Percentiles rank a stretch among this genome's conserved stretches.
phyloP scores from a whole-genome alignment of 164 flowering plant species.

The Cinnamomum micranthum region DNA sequence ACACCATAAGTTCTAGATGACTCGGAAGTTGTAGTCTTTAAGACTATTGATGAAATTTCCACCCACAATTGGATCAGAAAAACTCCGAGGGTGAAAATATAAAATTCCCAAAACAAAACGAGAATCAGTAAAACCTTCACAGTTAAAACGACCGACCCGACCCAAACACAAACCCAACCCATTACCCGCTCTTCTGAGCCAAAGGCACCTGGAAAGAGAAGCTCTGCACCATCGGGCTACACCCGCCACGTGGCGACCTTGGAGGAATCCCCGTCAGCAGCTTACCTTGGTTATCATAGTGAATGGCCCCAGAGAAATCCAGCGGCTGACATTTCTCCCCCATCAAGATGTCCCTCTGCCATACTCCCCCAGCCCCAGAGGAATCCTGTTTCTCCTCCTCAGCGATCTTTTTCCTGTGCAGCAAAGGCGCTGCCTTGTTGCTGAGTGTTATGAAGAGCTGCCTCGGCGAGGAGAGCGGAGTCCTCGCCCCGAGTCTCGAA shows the following conservation, averaged over 20 bases:
- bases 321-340: slow-evolving; percentile 75
- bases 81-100: not conserved
- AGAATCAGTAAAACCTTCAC: not conserved
- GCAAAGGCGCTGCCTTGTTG: slow-evolving; percentile 38
- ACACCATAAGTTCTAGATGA: too few species aligned
- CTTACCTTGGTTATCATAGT: slow-evolving; percentile 53
- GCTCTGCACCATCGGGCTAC: slow-evolving; percentile 12
- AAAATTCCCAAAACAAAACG: too few species aligned
- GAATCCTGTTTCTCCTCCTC: not conserved
- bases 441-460: slow-evolving; percentile 38
- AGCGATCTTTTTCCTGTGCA: slow-evolving; percentile 13
- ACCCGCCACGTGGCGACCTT: slow-evolving; percentile 36
- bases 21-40: too few species aligned
- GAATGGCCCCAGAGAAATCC: slow-evolving; percentile 70
- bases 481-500: slow-evolving; percentile 9
- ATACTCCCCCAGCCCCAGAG: slow-evolving; percentile 41
- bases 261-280: slow-evolving; percentile 40
- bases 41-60: too few species aligned
- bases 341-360: slow-evolving; percentile 68
- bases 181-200: slow-evolving; percentile 1
- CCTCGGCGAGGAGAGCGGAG: slow-evolving; percentile 32
- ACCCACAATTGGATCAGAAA: not conserved
- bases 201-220: slow-evolving; percentile 14
- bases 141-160: too few species aligned
- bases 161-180: not conserved